Evolutionary conservation across 345 rosid species (phyloP).

Genomic region (Reutealis trisperma): DNA sequence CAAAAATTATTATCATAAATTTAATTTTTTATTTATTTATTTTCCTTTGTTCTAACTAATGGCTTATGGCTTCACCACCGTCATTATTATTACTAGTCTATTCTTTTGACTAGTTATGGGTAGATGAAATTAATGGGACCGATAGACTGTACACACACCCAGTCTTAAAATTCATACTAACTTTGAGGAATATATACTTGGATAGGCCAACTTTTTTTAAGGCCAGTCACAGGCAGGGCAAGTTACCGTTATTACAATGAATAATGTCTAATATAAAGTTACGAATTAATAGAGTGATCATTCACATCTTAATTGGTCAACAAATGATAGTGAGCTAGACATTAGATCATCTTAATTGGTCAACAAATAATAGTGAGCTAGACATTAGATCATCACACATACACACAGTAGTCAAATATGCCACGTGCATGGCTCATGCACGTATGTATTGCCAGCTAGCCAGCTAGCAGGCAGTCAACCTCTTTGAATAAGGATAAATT

Average conservation of each 20-base stretch:
- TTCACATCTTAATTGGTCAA: not conserved
- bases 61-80: no score
- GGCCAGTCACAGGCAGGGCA: no score
- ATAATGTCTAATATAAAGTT: no score
- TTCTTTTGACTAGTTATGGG: no score
- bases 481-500: slow-evolving; percentile 27
- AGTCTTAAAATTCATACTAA: not conserved
- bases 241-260: no score
- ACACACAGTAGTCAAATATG: not conserved
- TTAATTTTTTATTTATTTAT: no score
- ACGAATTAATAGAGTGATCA: no score
- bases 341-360: not conserved
- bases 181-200: not conserved
- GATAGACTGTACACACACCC: not conserved
- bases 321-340: not conserved
- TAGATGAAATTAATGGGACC: not conserved
- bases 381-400: not conserved
- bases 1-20: no score
- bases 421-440: slow-evolving; percentile 40
- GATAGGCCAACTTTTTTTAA: not conserved
- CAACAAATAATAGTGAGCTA: not conserved
- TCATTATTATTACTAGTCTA: no score
- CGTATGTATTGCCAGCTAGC: not conserved
- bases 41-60: no score
- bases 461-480: not conserved